Evolutionary conservation across 2,329 filamentous ascomycete species (phyloP), one percentile per base, ranked within the genome.

Genomic region (Fusarium agapanthi): DNA sequence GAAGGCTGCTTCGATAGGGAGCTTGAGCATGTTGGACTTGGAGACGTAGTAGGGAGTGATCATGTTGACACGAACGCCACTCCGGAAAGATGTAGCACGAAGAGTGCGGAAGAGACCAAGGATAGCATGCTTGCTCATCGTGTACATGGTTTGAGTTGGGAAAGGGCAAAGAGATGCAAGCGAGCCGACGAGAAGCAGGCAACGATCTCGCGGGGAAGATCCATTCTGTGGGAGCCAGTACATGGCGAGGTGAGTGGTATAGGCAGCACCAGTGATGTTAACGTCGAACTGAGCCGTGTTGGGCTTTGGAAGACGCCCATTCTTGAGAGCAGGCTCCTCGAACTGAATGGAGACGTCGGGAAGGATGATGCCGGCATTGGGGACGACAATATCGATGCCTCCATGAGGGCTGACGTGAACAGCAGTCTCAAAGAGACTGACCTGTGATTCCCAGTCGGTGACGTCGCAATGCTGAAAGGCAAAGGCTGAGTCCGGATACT

Each of bases 11-110:
- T 84, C 89, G 3, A 72, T 62, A 3, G 80, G 65, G 2, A 84
- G 80, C 8, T 91, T 78, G 48, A 93, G 73, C 80, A 83, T 83
- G 72, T 77, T 85, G n/a, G 89, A 88, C 20, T 89, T 91, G 73
- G 90, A 87, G 75, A 86, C 83, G 78, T 92, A 93, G 80, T 92
- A 93, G 0, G 91, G 91, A 65, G 86, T 87, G n/a, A 93, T 79
- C 76, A 92, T 84, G 77, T 93, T 93, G 66, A 91, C 83, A 48
- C 91, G 85, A 45, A 93, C 81, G 30, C 88, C 88, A 45, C 85
- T 80, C 13, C 65, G 30, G 40, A 76, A 78, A 6, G 86, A 82
- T 1, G 86, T 86, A 8, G 83, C 78, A 22, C 90, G 85, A 50
- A 93, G 81, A 11, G 85, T 84, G 47, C 91, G 86, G 79, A 91